Percentiles rank a stretch among this genome's conserved stretches.
These are phyloP conservation scores for Medicago arabica DNA, from an alignment of 306 rosid species.

Conservation along the genomic window DNA sequence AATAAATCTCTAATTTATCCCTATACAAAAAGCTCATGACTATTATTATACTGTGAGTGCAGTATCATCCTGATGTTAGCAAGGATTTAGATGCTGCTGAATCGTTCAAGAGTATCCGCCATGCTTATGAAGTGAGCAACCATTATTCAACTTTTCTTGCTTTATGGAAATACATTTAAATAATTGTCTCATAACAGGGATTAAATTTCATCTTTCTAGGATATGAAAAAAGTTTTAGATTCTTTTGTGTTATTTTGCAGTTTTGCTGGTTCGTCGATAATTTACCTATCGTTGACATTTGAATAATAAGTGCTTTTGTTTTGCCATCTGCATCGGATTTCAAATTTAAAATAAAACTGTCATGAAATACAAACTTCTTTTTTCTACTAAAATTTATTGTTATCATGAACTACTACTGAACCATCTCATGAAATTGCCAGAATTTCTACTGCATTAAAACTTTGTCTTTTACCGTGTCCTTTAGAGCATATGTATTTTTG, in stretches of 20 bases:
- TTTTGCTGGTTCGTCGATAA: slow-evolving; percentile 24
- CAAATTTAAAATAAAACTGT: no score
- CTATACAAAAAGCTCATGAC: slow-evolving; percentile 1
- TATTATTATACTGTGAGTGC: slow-evolving; percentile 45
- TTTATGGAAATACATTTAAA: slow-evolving; percentile 6
- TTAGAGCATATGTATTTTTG: not conserved
- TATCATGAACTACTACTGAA: no score
- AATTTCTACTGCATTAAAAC: no score
- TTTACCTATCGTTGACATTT: slow-evolving; percentile 20
- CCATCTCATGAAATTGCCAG: no score
- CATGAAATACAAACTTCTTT: no score
- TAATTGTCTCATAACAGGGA: slow-evolving; percentile 26
- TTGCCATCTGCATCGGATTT: no score
- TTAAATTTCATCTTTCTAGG: slow-evolving; percentile 11
- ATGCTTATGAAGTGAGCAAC: slow-evolving; percentile 77
- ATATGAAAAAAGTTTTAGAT: slow-evolving; percentile 24
- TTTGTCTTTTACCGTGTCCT: not conserved
- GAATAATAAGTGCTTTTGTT: not conserved
- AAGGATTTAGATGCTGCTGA: slow-evolving; percentile 75
- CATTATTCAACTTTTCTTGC: slow-evolving; percentile 33
- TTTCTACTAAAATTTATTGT: no score
- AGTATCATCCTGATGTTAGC: slow-evolving; percentile 96
- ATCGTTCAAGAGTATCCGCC: slow-evolving; percentile 74
- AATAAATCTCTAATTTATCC: not conserved
- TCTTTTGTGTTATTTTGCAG: slow-evolving; percentile 24